Base-by-base conservation (phyloP, 73 alveolate genomes). In the Durusdinium trenchii region DNA sequence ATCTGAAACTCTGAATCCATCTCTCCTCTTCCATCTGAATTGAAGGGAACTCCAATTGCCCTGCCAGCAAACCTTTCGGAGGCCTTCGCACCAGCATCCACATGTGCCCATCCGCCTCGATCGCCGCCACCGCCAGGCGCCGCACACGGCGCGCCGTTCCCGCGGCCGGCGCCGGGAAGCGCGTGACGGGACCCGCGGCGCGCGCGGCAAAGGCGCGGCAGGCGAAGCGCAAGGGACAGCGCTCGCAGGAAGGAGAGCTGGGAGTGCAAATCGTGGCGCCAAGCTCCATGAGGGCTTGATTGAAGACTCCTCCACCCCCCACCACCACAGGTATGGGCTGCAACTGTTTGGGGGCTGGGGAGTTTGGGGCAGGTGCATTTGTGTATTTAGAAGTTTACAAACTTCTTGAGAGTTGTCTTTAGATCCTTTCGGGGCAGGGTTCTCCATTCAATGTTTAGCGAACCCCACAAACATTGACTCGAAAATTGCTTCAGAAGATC, bases 61-160 rank as follows among this genome's bases (percentile, higher is more conserved):
- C 76, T 4, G 98, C 98, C 20, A 91, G 78, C 57, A 91, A 45
- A 16, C 98, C 98, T 35, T 30, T 30, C 30, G 51, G 54, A 40
- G 98, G 98, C 38, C 98, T 76, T 16, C 98, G 98, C 42, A 91
- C 89, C 78, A 91, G 35, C 98, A 91, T 69, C 98, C 98, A 91
- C n/a, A 51, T 36, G 5, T n/a, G 10, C 43, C 90, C 98, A 32
- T 69, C 75, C 14, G 57, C n/a, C 42, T 69, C 98, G n/a, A n/a
- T n/a, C 6, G 98, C 98, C 10, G 98, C 98, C 50, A 91, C 73
- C n/a, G 98, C 98, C 76, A 91, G 61, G 23, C 12, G 20, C 4
- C 98, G 62, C 43, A 69, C 90, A 1, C 89, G 86, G 30, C 98
- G 98, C 45, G 57, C 52, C 60, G 67, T 91, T 48, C 71, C 76